Evolutionary conservation across 2,329 filamentous ascomycete species (phyloP).

Genomic region (Aureobasidium zeae): DNA sequence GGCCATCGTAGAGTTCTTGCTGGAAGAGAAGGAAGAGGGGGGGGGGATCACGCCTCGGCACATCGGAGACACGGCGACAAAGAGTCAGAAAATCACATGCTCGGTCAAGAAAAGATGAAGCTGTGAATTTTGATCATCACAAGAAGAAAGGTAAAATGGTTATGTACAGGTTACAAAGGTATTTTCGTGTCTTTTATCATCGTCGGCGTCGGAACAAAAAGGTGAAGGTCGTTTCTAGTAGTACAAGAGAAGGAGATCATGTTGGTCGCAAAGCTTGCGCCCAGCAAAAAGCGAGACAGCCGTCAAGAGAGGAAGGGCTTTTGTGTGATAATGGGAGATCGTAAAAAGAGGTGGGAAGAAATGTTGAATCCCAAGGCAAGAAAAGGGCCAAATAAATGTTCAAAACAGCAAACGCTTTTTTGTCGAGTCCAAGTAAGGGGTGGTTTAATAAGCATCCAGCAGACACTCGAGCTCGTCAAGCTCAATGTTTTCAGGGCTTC

Average conservation of each 20-base stretch:
- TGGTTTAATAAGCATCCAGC: slow-evolving; percentile 49
- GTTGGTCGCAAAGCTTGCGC: background rate
- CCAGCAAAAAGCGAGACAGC: background rate
- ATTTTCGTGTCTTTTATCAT: slow-evolving; percentile 13
- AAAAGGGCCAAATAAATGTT: slow-evolving; percentile 3
- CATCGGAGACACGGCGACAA: no score
- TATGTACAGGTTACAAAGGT: slow-evolving; percentile 13
- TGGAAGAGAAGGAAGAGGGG: no score
- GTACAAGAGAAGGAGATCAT: slow-evolving; percentile 4
- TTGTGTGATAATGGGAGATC: background rate
- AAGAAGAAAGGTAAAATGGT: slow-evolving; percentile 3
- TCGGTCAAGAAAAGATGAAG: background rate
- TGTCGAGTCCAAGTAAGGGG: background rate
- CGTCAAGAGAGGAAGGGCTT: background rate
- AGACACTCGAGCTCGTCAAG: slow-evolving; percentile 87
- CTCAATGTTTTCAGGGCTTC: slow-evolving; percentile 78
- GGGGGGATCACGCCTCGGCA: no score
- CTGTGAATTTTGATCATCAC: slow-evolving; percentile 6
- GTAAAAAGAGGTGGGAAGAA: slow-evolving; percentile 6
- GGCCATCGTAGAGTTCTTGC: no score
- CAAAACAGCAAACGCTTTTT: slow-evolving; percentile 13
- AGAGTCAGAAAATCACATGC: no score
- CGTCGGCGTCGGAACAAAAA: background rate
- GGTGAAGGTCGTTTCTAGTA: slow-evolving; percentile 11
- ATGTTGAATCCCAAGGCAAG: slow-evolving; percentile 1